These are phyloP conservation scores for Neopestalotiopsis sp. DNA, from an alignment of 2,329 filamentous ascomycete species.

Conservation along the genomic window DNA sequence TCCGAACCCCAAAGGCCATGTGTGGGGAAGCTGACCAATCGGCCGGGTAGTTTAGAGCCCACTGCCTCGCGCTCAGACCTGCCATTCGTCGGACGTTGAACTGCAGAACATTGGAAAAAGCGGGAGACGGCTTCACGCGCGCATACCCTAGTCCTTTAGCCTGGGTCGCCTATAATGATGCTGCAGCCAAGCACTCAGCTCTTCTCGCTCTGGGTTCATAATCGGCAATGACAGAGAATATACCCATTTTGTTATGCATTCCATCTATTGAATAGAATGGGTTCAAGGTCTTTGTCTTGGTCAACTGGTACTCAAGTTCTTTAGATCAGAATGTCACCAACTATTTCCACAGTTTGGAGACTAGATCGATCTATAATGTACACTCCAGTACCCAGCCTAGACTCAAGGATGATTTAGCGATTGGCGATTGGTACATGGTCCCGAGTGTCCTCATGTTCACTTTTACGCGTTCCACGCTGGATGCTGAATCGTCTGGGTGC, in stretches of 20 bases:
- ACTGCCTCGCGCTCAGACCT: not conserved
- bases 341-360: no score
- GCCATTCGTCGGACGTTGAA: not conserved
- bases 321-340: no score
- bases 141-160: not conserved
- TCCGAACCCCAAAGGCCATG: not conserved
- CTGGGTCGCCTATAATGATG: not conserved
- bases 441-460: no score
- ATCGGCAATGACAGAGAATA: not conserved
- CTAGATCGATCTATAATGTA: no score
- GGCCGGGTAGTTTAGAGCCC: not conserved
- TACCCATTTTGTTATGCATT: not conserved
- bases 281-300: no score
- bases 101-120: constrained; percentile 10
- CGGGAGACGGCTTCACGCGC: constrained; percentile 3
- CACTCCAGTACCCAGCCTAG: no score
- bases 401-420: no score
- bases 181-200: not conserved
- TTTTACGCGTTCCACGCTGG: no score
- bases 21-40: not conserved
- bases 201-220: not conserved
- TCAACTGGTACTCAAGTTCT: no score
- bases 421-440: no score
- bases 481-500: no score
- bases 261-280: no score